Base-by-base conservation (phyloP, 768 basidiomycete genomes). In the Termitomyces eurrhizus region DNA sequence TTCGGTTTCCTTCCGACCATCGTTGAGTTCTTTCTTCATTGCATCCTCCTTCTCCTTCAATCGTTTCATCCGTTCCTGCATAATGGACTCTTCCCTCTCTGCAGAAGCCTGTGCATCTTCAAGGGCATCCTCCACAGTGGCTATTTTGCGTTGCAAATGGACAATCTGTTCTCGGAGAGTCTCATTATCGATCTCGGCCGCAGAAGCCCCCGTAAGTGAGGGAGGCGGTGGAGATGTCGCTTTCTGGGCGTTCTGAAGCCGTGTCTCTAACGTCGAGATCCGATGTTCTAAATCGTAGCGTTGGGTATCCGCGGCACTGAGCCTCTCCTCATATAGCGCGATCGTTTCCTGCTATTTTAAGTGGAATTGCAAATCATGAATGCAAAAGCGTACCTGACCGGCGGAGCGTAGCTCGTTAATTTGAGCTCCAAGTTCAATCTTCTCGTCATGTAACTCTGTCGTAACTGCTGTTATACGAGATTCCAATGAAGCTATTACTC, bases 151-250 rank as follows among this genome's bases (percentile, higher is more conserved):
- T 69, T 93, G 89, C 37, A 96, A 78, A 73, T 98, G 92, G 44
- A 85, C 83, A n/a, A 93, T 81, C 71, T 99, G 95, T 33, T 95
- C 95, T 16, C 83, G 86, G 13, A 98, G 83, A 14, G 85, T 88
- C 71, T 98, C 95, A 67, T 98, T 98, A 73, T 99, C 95, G 64
- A 99, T 98, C 68, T 93, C 86, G 2, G 87, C 83, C 0, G 95
- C 95, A 9, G 92, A 87, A 5, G 83, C 74, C 4, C 83, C 78
- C 32, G 41, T 70, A 60, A 39, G 80, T 70, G 52, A 78, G 74
- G 59, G 39, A 13, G 64, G 41, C 9, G 62, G 62, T 1, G 68
- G 66, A 35, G 71, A 65, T 7, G 70, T 57, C 21, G 71, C n/a
- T 29, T 74, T 71, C 52, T 62, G 66, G 13, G 70, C 60, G 14